A percentile compares a stretch with the other conserved stretches of the same genome.
Evolutionary conservation across 768 basidiomycete genomes (phyloP).

Genomic region (Auriculariales sp.): DNA sequence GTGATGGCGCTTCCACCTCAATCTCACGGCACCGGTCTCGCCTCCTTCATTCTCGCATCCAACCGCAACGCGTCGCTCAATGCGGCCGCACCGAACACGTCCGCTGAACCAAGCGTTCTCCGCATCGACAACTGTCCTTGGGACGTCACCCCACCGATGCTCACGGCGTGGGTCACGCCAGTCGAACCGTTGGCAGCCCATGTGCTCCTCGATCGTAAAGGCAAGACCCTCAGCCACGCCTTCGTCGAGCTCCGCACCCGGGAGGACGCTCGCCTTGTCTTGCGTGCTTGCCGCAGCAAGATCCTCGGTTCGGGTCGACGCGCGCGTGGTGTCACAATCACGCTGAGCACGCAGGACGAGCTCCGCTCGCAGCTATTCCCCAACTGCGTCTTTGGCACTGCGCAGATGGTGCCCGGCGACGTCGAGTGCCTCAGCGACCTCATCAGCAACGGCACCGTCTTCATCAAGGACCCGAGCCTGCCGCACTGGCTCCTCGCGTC

Average conservation of each 20-base stretch:
- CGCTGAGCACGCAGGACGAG: slow-evolving; percentile 65
- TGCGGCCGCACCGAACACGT: slow-evolving; percentile 9
- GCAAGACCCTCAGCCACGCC: slow-evolving; percentile 76
- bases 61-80: too few relatives aligned
- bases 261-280: slow-evolving; percentile 24
- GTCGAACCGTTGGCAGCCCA: slow-evolving; percentile 59
- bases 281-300: slow-evolving; percentile 25
- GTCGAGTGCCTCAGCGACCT: slow-evolving; percentile 51
- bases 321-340: slow-evolving; percentile 73
- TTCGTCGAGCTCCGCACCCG: slow-evolving; percentile 53
- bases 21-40: too few relatives aligned
- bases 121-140: slow-evolving; percentile 83
- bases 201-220: slow-evolving; percentile 65
- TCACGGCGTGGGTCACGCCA: slow-evolving; percentile 35
- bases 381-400: slow-evolving; percentile 49
- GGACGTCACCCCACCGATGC: slow-evolving; percentile 75
- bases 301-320: slow-evolving; percentile 62
- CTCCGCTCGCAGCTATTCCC: slow-evolving; percentile 55
- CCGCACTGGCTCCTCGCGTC: slow-evolving; percentile 61
- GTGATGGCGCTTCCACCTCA: too few relatives aligned
- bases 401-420: slow-evolving; percentile 51
- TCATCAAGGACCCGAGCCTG: slow-evolving; percentile 70
- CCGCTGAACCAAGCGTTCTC: slow-evolving; percentile 42
- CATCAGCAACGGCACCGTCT: slow-evolving; percentile 69
- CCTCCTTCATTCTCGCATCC: too few relatives aligned